These are phyloP conservation scores for Leccinum subrobustum DNA, from an alignment of 1,284 basidiomycete genomes.

Conservation along the genomic window DNA sequence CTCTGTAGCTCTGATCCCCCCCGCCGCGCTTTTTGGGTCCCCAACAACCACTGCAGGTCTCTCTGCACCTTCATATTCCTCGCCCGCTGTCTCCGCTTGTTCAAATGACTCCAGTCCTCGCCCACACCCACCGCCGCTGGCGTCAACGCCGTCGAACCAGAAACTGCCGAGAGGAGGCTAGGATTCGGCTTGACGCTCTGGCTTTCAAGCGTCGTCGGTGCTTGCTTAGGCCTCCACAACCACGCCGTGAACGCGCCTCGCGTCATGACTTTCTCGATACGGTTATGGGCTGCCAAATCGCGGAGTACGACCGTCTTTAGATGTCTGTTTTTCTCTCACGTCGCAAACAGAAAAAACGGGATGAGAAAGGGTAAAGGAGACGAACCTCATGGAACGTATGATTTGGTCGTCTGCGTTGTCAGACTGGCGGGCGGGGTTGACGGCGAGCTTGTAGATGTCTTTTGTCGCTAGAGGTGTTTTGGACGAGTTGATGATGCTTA, in stretches of 20 bases:
- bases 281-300: conserved; percentile 41
- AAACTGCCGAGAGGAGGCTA: neutral
- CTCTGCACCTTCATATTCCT: conserved; percentile 38
- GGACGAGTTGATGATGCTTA: conserved; percentile 24
- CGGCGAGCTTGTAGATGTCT: conserved; percentile 28
- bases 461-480: conserved; percentile 27
- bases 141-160: conserved; percentile 18
- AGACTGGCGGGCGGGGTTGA: conserved; percentile 7
- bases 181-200: neutral
- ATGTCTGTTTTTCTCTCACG: conserved; percentile 41
- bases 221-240: conserved; percentile 38
- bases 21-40: conserved; percentile 23
- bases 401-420: conserved; percentile 40
- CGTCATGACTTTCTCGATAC: conserved; percentile 45
- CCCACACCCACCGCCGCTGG: conserved; percentile 47
- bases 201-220: neutral
- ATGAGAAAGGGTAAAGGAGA: neutral
- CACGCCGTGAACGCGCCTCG: conserved; percentile 35
- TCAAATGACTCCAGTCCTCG: conserved; percentile 57
- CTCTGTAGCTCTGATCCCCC: neutral
- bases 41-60: conserved; percentile 33
- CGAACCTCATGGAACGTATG: conserved; percentile 52
- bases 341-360: neutral
- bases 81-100: conserved; percentile 47
- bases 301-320: conserved; percentile 55